Evolutionary conservation across 805 yeast species (phyloP).

Genomic region (Sugiyamaella marilandica): DNA sequence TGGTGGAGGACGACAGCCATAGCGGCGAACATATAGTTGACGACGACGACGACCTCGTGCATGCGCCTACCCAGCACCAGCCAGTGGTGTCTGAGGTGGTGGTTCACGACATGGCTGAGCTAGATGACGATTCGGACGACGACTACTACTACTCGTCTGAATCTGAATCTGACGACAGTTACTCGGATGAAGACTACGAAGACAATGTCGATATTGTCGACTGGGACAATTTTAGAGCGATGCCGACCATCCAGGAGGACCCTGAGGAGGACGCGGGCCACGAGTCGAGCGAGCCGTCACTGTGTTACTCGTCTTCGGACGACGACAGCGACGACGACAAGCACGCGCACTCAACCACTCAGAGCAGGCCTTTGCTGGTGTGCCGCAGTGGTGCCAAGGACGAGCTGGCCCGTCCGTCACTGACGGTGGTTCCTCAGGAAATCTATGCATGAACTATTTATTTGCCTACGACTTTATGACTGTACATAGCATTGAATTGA

Average conservation of each 20-base stretch:
- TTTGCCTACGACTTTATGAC: neutral
- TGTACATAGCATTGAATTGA: too few relatives aligned
- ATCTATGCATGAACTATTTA: slow-evolving; percentile 1
- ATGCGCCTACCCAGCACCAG: slow-evolving; percentile 11
- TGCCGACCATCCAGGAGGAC: slow-evolving; percentile 22
- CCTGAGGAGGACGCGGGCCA: slow-evolving; percentile 15
- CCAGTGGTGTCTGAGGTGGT: slow-evolving; percentile 1
- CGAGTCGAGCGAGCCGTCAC: slow-evolving; percentile 17
- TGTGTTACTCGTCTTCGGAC: slow-evolving; percentile 22
- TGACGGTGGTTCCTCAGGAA: neutral
- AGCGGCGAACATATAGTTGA: neutral
- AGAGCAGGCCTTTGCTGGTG: slow-evolving; percentile 4
- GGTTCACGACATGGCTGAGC: slow-evolving; percentile 12
- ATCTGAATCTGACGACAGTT: slow-evolving; percentile 23
- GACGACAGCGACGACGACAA: slow-evolving; percentile 22
- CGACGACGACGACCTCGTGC: neutral
- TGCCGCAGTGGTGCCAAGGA: neutral
- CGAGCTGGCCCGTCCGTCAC: neutral
- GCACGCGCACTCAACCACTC: slow-evolving; percentile 1
- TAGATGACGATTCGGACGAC: slow-evolving; percentile 14
- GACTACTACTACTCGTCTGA: slow-evolving; percentile 20
- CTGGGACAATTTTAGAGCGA: slow-evolving; percentile 3
- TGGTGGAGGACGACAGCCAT: slow-evolving; percentile 9
- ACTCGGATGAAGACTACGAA: slow-evolving; percentile 10
- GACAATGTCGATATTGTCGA: slow-evolving; percentile 10